A percentile compares a stretch with the other conserved stretches of the same genome.
phyloP scores from a whole-genome alignment of 2,329 filamentous ascomycete genomes.

The Cercospora citrullina region DNA sequence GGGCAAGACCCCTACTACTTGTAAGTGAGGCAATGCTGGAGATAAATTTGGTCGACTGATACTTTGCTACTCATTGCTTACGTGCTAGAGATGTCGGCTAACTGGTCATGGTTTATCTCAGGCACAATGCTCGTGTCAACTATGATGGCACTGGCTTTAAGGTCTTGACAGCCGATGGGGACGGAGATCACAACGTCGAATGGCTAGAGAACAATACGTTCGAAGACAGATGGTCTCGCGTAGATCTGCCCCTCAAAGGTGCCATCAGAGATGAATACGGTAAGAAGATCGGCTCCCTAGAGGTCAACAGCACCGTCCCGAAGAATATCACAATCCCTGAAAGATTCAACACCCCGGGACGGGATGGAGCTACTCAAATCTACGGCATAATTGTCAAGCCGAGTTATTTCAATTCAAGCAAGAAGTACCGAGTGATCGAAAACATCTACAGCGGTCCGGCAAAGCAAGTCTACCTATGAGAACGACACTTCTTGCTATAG shows the following conservation, averaged over 20 bases:
- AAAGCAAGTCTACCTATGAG: not conserved
- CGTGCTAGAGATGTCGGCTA: not conserved
- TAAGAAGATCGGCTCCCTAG: not conserved
- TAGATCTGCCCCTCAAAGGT: not conserved
- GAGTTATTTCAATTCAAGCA: conserved; percentile 1
- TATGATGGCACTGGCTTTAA: conserved; percentile 11
- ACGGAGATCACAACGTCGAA: conserved; percentile 2
- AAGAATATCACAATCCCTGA: conserved; percentile 8
- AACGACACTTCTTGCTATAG: not conserved
- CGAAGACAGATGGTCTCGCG: conserved; percentile 9
- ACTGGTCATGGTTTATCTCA: not conserved
- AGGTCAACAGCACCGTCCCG: not conserved
- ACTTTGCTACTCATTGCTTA: not conserved
- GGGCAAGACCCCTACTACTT: conserved; percentile 11
- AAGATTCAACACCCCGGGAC: conserved; percentile 7
- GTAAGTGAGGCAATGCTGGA: not conserved
- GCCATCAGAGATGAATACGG: conserved; percentile 4
- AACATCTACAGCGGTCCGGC: conserved; percentile 7
- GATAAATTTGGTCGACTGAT: not conserved
- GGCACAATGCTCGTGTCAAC: conserved; percentile 1
- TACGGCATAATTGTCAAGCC: conserved; percentile 14
- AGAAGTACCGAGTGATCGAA: conserved; percentile 14
- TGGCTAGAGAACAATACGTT: conserved; percentile 1
- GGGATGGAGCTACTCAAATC: conserved; percentile 9
- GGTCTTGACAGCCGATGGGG: conserved; percentile 5